These are phyloP conservation scores for Leucoagaricus sp. DNA, from an alignment of 1,284 basidiomycete genomes.

Conservation along the genomic window DNA sequence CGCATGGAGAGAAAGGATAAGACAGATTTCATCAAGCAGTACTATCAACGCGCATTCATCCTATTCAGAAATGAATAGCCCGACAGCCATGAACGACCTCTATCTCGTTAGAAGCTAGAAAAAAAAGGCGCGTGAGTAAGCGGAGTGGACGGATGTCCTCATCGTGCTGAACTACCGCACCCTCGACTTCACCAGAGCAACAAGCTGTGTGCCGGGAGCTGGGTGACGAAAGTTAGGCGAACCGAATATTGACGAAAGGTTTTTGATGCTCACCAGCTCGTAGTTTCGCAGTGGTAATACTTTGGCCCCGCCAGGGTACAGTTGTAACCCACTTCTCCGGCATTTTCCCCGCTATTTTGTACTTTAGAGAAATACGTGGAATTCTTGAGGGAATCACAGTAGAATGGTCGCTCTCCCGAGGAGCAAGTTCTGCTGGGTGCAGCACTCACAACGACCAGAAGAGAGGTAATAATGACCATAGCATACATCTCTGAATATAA, in stretches of 20 bases:
- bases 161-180: neutral
- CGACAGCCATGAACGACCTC: neutral
- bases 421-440: too few relatives aligned
- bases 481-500: too few relatives aligned
- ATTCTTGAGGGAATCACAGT: slow-evolving; percentile 1
- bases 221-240: neutral
- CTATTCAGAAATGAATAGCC: too few relatives aligned
- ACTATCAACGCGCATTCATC: too few relatives aligned
- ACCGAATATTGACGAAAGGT: too few relatives aligned
- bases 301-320: neutral
- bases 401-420: neutral
- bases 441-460: neutral
- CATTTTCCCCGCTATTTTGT: neutral
- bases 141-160: neutral
- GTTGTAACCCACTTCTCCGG: neutral
- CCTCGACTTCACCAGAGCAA: neutral
- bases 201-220: slow-evolving; percentile 1
- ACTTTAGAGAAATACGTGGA: neutral
- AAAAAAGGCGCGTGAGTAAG: neutral
- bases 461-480: too few relatives aligned
- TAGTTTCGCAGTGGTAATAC: neutral
- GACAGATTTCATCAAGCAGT: neutral
- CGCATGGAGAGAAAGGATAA: neutral
- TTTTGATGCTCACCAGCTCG: neutral
- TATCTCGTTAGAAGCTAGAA: neutral